Base-by-base conservation (phyloP, 257 asterid genomes). In the Verbena officinalis region DNA sequence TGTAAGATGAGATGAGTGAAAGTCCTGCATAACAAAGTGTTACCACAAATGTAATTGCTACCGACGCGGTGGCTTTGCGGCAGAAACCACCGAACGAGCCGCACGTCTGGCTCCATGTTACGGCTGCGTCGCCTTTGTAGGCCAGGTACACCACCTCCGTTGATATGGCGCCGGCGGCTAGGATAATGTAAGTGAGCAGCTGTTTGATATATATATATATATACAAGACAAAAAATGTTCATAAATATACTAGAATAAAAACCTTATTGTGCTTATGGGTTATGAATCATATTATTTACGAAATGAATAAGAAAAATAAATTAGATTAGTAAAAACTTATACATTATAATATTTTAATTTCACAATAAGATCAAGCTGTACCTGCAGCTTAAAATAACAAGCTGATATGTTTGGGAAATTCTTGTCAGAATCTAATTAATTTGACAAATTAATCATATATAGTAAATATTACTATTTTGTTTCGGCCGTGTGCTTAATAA, bases 81-180 rank as follows among this genome's bases (percentile, higher is more conserved):
- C 98, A 89, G 59, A 89, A 89, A 0, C 95, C 80, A 13, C 81
- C 76, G 43, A 78, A 91, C 1, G 95, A 70, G 65, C 89, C 88
- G 50, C 98, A 92, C 5, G 85, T 72, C 59, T 73, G 70, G 52
- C 95, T 84, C 96, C 96, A 92, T 1, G 90, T 80, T 1, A 86
- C 75, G 5, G 83, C 64, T 1, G 62, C 16, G 69, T 83, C 93
- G 34, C 98, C 98, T 58, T 83, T 85, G 72, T 92, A 92, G 5
- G 96, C 96, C 33, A 87, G 74, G 79, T 81, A 89, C 69, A 85
- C 83, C 67, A 87, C 91, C 89, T 85, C 97, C 4, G 87, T 80
- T 0, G 97, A 82, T 53, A 75, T 66, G 0, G 93, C 89, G 2
- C 78, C 96, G 1, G 97, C 97, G 8, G 86, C 96, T 19, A 92